Base-by-base conservation (phyloP, 164 flowering plant species). In the Litsea cubeba region DNA sequence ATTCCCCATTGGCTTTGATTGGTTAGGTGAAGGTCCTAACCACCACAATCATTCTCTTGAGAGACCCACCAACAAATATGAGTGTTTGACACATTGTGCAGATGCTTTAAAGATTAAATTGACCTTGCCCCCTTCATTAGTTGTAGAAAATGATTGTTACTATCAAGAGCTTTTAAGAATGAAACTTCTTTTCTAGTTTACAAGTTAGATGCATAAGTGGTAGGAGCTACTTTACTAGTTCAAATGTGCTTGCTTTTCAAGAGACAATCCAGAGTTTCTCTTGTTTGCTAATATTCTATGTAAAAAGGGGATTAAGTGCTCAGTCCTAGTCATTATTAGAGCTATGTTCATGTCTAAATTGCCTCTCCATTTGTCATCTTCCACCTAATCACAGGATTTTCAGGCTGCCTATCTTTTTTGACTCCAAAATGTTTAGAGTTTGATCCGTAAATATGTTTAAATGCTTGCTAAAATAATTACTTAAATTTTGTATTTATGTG, bases 111-210 rank as follows among this genome's bases (percentile, higher is more conserved):
- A 64, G 46, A 58, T 17, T 18, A 73, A 40, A 65, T 50, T 73
- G 75, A 65, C 69, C 30, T 65, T 65, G 58, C 46, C 69, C 23
- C 22, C 46, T 57, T 8, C 50, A 73, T n/a, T 46, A 5, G 35
- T 63, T 63, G 69, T 65, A 26, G 35, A 73, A 26, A 65, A 71
- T 71, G 65, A 71, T 71, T 57, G 63, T 71, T 71, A 32, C 58
- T 71, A 65, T 71, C 65, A 58, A 71, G 58, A 58, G 73, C 24
- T 57, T 57, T 28, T 28, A 58, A 57, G 65, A 71, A 65, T 65
- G 70, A 73, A 73, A 73, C 75, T 49, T 50, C 65, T 60, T 58
- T 60, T 71, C 24, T 22, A n/a, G 50, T 58, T 24, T 58, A 28
- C 46, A 70, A 70, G 63, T 71, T 71, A 71, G 30, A 30, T 15